These are phyloP conservation scores for Penicillium turbatum DNA, from an alignment of 495 filamentous ascomycete genomes.

Conservation along the genomic window DNA sequence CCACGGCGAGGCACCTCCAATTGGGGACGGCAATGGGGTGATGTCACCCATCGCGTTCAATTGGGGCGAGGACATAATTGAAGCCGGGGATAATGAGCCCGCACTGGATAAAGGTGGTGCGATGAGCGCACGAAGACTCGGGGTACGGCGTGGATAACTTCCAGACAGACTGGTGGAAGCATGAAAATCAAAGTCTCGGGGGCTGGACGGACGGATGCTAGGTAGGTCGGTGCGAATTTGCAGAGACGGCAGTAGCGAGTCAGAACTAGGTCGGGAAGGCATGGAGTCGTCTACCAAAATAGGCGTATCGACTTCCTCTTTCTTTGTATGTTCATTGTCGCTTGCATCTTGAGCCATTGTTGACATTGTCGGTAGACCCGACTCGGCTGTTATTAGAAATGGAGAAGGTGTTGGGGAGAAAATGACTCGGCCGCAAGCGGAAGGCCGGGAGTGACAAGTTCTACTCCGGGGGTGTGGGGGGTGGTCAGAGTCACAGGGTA, in stretches of 20 bases:
- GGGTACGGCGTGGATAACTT: slow-evolving; percentile 45
- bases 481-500: background rate
- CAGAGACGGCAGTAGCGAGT: slow-evolving; percentile 31
- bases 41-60: slow-evolving; percentile 82
- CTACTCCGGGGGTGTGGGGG: background rate
- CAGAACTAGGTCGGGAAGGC: slow-evolving; percentile 15
- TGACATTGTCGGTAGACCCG: slow-evolving; percentile 19
- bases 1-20: slow-evolving; percentile 72
- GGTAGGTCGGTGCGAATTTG: slow-evolving; percentile 43
- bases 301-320: background rate
- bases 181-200: slow-evolving; percentile 31
- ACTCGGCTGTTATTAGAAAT: slow-evolving; percentile 21
- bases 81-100: slow-evolving; percentile 57
- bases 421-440: slow-evolving; percentile 13
- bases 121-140: slow-evolving; percentile 46
- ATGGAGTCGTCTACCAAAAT: slow-evolving; percentile 11
- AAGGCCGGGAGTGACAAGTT: background rate
- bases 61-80: slow-evolving; percentile 61
- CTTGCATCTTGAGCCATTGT: slow-evolving; percentile 5
- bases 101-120: slow-evolving; percentile 40
- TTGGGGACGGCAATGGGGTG: slow-evolving; percentile 87
- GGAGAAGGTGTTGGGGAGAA: background rate
- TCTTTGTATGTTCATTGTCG: slow-evolving; percentile 5
- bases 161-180: slow-evolving; percentile 43
- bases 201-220: slow-evolving; percentile 23